Base-by-base conservation (phyloP, 2,329 filamentous ascomycete species). In the Neobulgaria alba region DNA sequence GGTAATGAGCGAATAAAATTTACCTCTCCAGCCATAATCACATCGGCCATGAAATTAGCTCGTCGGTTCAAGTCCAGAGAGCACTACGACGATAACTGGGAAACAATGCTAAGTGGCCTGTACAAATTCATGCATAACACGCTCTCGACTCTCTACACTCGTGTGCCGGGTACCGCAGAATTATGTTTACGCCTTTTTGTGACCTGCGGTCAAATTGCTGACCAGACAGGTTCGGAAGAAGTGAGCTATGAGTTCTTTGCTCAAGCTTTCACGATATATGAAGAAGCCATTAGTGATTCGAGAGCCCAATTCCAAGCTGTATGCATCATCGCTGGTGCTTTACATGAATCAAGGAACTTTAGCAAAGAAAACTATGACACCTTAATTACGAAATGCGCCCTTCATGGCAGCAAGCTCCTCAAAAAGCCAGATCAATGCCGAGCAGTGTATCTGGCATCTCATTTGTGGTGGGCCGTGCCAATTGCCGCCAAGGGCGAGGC, bases 391-490 rank as follows among this genome's bases (percentile, higher is more conserved):
- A 98, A 98, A 65, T 93, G 88, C 52, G 90, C 93, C 2, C 74
- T 96, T 52, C 93, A 98, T 59, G 90, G 92, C 14, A 95, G 89
- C 67, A 98, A 96, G 63, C 69, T 98, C 50, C 73, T 98, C 54
- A 90, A 95, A 65, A 98, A 98, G 67, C 93, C 92, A 1, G 92
- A 98, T 61, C 92, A 98, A 65, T 98, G 92, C 61, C 80, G 92
- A 17, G 92, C 92, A 0, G 92, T 98, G 9, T 98, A 96, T 58
- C 68, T 98, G 52, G 92, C 92, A 3, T 95, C 89, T 61, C 92
- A 98, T 63, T 66, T 98, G 38, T 98, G 92, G 92, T 98, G 92
- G 92, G 86, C 88, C 1, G 89, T 87, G 10, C 89, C 94, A 33
- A 84, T 87, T 46, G 69, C 77, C 2, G 76, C 78, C 14, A 79